phyloP scores from a whole-genome alignment of 768 basidiomycete species.

The Holtermannia corniformis region DNA sequence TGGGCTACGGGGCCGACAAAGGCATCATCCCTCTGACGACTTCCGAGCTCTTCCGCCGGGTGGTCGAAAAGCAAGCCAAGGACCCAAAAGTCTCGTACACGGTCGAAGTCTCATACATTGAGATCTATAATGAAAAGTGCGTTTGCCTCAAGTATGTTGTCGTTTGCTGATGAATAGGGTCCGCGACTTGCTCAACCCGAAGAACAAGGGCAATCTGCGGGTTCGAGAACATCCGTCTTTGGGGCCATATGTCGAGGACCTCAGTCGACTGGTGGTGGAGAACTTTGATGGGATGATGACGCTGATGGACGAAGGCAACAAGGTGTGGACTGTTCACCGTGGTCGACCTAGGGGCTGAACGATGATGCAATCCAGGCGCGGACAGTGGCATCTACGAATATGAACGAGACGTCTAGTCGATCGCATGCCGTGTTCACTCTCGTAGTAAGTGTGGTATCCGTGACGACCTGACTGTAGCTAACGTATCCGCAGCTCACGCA shows the following conservation, averaged over 20 bases:
- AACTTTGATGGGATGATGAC: conserved; percentile 96
- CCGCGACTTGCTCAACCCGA: conserved; percentile 90
- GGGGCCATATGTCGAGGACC: conserved; percentile 97
- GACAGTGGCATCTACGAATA: conserved; percentile 96
- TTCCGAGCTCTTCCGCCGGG: conserved; percentile 78
- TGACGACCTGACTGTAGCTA: not conserved
- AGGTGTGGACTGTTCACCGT: conserved; percentile 41
- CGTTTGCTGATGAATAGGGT: conserved; percentile 53
- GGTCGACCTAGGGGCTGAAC: conserved; percentile 5
- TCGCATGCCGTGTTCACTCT: conserved; percentile 98
- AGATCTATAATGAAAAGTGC: conserved; percentile 46
- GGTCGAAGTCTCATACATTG: conserved; percentile 98
- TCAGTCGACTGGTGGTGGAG: conserved; percentile 83
- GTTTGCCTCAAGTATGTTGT: not conserved
- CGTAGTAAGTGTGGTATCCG: conserved; percentile 22
- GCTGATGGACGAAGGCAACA: conserved; percentile 99
- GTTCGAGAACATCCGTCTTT: conserved; percentile 83
- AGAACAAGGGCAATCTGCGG: conserved; percentile 88
- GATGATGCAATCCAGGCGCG: conserved; percentile 49
- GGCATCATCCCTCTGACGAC: conserved; percentile 97
- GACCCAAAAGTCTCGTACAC: conserved; percentile 70
- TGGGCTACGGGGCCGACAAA: conserved; percentile 74
- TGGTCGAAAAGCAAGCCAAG: conserved; percentile 53
- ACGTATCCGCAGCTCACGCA: conserved; percentile 59
- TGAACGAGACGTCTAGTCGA: conserved; percentile 99